Evolutionary conservation across 2,329 filamentous ascomycete species (phyloP), one percentile per base, ranked within the genome.

Genomic region (Microsporum ferrugineum): DNA sequence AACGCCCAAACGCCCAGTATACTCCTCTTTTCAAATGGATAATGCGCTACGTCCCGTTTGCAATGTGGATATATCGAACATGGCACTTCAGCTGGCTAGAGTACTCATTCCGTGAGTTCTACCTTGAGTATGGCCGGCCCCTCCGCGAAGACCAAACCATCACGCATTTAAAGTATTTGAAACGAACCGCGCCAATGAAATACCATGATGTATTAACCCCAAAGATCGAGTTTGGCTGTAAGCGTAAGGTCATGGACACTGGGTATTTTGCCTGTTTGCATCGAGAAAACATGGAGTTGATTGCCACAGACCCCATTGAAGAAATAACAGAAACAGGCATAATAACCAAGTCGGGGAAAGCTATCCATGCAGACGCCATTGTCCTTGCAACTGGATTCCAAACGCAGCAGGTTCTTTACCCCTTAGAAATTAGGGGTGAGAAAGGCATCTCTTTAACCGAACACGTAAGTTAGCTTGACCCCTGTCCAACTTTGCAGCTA

Each of bases 341-440:
- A 3, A 64, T 68, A 23, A 78, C 76, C 7, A 67, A 66, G 41
- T 71, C 69, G 31, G 77, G 77, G 1, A 66, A 70, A 1, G 65
- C 73, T 17, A 64, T 78, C 29, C 60, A 69, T n/a, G 77, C 76
- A 0, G 77, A 79, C 67, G 76, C 70, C 2, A 78, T 82, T 60
- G 68, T 82, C 6, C 71, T 80, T 1, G 79, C 79, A 0, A 79
- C 75, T 34, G 79, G 79, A 0, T 82, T 80, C 55, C 72, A 77
- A 51, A 79, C 79, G 0, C 74, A 77, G 58, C 75, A 76, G 57
- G 74, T 78, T 60, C 65, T 81, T 3, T 75, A 72, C 38, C 78
- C 77, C 0, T 75, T 82, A 70, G 70, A 79, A 38, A 79, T 81
- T 39, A 63, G 67, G 2, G 79, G 79, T 1, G 67, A 74, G 29